A percentile compares a stretch with the other conserved stretches of the same genome.
Conservation (phyloP, 2,329 filamentous ascomycete species). For the Zasmidium cellare region DNA sequence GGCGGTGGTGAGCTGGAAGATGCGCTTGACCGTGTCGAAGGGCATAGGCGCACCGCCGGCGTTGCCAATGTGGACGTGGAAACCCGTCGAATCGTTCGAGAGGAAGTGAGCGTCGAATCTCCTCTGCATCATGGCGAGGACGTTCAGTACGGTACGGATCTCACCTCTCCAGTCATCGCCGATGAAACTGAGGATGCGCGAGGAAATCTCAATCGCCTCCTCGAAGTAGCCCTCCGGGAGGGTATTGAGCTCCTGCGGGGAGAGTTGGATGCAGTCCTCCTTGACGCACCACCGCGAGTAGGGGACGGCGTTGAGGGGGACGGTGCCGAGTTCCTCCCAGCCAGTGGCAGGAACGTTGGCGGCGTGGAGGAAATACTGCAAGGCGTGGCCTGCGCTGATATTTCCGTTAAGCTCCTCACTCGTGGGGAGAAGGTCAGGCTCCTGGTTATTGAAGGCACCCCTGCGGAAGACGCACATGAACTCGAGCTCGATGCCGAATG, state of each 20-base stretch:
- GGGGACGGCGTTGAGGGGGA: background rate
- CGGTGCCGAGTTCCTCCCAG: background rate
- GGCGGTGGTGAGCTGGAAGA: slow-evolving; percentile 18
- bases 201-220: slow-evolving; percentile 16
- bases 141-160: slow-evolving; percentile 11
- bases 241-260: background rate
- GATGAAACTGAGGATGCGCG: slow-evolving; percentile 7
- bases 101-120: slow-evolving; percentile 13
- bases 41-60: slow-evolving; percentile 2
- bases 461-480: slow-evolving; percentile 16
- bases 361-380: slow-evolving; percentile 2
- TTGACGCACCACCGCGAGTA: background rate
- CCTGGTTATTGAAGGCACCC: slow-evolving; percentile 5
- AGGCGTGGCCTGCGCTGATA: background rate
- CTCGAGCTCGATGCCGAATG: slow-evolving; percentile 26
- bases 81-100: slow-evolving; percentile 18
- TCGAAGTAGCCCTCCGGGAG: background rate
- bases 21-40: slow-evolving; percentile 17
- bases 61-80: slow-evolving; percentile 25
- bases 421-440: background rate
- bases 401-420: background rate
- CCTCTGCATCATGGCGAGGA: slow-evolving; percentile 6
- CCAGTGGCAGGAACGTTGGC: slow-evolving; percentile 3
- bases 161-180: slow-evolving; percentile 9
- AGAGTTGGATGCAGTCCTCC: background rate